Evolutionary conservation across 2,329 filamentous ascomycete species (phyloP).

Genomic region (Myriosclerotinia duriaeana): DNA sequence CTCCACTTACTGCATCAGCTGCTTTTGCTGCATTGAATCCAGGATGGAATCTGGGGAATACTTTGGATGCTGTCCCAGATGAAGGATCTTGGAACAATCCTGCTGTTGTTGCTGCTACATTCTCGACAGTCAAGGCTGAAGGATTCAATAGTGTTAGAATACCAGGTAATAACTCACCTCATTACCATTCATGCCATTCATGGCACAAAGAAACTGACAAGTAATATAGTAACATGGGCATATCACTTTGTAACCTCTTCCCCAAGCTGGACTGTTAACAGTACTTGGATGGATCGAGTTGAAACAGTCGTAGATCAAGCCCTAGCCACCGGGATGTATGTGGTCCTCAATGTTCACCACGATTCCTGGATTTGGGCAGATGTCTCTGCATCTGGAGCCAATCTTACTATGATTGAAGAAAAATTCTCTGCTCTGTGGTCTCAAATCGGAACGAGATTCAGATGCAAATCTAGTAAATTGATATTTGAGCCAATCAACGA

Average conservation of each 20-base stretch:
- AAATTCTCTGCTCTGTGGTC: conserved; percentile 57
- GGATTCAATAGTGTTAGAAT: conserved; percentile 60
- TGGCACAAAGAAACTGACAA: neutral
- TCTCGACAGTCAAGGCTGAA: conserved; percentile 51
- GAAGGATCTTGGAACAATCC: conserved; percentile 61
- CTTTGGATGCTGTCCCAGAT: conserved; percentile 54
- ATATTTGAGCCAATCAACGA: conserved; percentile 62
- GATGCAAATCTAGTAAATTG: conserved; percentile 53
- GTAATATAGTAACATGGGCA: conserved; percentile 53
- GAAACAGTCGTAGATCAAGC: conserved; percentile 58
- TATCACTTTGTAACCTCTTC: conserved; percentile 54
- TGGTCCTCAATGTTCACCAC: conserved; percentile 59
- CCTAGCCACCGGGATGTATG: conserved; percentile 50
- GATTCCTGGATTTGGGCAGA: conserved; percentile 61
- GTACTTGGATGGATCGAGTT: conserved; percentile 56
- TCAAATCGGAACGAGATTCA: conserved; percentile 55
- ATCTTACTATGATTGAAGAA: conserved; percentile 54
- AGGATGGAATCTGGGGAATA: conserved; percentile 63
- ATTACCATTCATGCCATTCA: neutral
- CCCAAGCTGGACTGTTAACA: conserved; percentile 55
- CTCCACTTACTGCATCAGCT: conserved; percentile 32
- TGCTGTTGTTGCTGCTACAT: conserved; percentile 50
- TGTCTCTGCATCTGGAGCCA: conserved; percentile 47
- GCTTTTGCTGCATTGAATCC: conserved; percentile 50
- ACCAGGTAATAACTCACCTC: conserved; percentile 43